phyloP scores from a whole-genome alignment of 2,329 filamentous ascomycete species.

The Phyllosticta ampelicida region DNA sequence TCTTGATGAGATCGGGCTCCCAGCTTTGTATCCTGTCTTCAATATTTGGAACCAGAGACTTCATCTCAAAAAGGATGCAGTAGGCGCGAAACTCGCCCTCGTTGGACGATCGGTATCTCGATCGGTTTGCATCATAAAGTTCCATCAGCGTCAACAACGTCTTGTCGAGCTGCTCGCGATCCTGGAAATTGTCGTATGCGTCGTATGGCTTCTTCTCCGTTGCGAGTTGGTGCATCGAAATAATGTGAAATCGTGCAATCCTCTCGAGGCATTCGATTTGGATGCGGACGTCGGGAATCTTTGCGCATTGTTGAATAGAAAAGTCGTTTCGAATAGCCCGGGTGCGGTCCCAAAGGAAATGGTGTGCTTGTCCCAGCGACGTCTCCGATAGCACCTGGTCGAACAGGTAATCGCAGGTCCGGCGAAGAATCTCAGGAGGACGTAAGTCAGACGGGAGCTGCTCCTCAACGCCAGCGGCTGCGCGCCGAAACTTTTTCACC shows the following conservation, averaged over 20 bases:
- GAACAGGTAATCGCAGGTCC: slow-evolving; percentile 29
- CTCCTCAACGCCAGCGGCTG: slow-evolving; percentile 52
- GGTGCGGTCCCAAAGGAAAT: slow-evolving; percentile 56
- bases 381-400: slow-evolving; percentile 35
- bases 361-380: slow-evolving; percentile 42
- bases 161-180: slow-evolving; percentile 53
- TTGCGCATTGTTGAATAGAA: slow-evolving; percentile 50
- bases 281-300: slow-evolving; percentile 43
- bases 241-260: slow-evolving; percentile 53
- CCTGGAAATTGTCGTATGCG: slow-evolving; percentile 41
- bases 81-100: slow-evolving; percentile 56
- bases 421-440: slow-evolving; percentile 37
- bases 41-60: slow-evolving; percentile 39
- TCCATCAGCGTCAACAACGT: slow-evolving; percentile 51
- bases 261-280: slow-evolving; percentile 52
- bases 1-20: slow-evolving; percentile 39
- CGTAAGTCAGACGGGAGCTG: slow-evolving; percentile 54
- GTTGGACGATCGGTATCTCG: slow-evolving; percentile 39
- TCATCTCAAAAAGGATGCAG: slow-evolving; percentile 44
- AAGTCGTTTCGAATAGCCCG: slow-evolving; percentile 55
- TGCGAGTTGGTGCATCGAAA: slow-evolving; percentile 50
- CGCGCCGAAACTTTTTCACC: slow-evolving; percentile 54
- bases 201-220: slow-evolving; percentile 24
- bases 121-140: slow-evolving; percentile 47
- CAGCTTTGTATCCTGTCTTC: slow-evolving; percentile 49